These are phyloP conservation scores for Beauveria asiatica DNA, from an alignment of 2,329 filamentous ascomycete genomes.

Conservation along the genomic window DNA sequence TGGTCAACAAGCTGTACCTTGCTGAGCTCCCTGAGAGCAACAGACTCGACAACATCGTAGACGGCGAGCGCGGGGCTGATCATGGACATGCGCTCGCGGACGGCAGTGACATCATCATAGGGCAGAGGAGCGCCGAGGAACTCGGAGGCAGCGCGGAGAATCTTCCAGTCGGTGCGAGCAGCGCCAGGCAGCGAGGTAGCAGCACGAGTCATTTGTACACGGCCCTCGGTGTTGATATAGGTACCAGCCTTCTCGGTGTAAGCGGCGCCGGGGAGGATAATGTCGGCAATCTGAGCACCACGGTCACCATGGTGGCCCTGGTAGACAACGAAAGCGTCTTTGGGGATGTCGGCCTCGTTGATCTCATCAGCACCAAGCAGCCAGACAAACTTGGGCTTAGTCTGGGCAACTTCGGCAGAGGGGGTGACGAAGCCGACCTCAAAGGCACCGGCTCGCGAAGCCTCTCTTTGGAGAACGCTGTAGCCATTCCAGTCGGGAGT, in stretches of 20 bases:
- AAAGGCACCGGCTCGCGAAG: conserved; percentile 86
- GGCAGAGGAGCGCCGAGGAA: conserved; percentile 81
- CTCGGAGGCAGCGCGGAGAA: conserved; percentile 85
- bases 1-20: conserved; percentile 94
- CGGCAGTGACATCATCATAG: conserved; percentile 83
- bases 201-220: conserved; percentile 86
- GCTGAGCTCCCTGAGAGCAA: conserved; percentile 64
- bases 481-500: conserved; percentile 94
- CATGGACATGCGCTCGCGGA: conserved; percentile 90
- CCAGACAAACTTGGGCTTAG: conserved; percentile 92
- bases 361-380: conserved; percentile 93
- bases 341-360: conserved; percentile 75
- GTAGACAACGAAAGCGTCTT: conserved; percentile 94
- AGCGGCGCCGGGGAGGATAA: conserved; percentile 86
- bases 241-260: conserved; percentile 97
- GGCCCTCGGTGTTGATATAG: conserved; percentile 96
- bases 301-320: conserved; percentile 96
- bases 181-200: conserved; percentile 85
- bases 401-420: conserved; percentile 70
- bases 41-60: conserved; percentile 86
- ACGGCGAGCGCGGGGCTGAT: conserved; percentile 83
- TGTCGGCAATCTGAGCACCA: conserved; percentile 85
- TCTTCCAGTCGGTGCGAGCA: conserved; percentile 96
- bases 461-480: conserved; percentile 90
- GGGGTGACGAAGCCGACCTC: conserved; percentile 92